These are phyloP conservation scores for Kuraishia molischiana DNA, from an alignment of 805 yeast species.

Conservation along the genomic window DNA sequence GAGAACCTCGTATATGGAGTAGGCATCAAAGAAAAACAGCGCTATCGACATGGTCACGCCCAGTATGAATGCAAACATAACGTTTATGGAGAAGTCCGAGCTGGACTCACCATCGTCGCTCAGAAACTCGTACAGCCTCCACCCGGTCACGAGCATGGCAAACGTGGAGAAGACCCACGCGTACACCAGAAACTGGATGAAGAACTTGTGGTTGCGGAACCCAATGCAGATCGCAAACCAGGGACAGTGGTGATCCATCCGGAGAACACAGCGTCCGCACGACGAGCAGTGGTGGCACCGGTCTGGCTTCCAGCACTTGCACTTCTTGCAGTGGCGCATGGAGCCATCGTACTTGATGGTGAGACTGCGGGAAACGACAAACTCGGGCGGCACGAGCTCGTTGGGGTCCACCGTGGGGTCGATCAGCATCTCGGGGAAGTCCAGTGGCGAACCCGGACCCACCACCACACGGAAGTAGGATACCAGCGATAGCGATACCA, in stretches of 20 bases:
- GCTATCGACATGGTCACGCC: conserved; percentile 46
- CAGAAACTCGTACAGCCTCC: conserved; percentile 40
- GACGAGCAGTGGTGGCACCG: conserved; percentile 48
- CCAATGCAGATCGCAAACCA: conserved; percentile 93
- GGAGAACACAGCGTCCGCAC: conserved; percentile 34
- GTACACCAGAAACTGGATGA: conserved; percentile 62
- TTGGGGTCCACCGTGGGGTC: neutral
- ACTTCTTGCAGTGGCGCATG: conserved; percentile 45
- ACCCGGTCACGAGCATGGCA: conserved; percentile 28
- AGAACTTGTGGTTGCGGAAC: conserved; percentile 66
- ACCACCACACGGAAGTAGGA: conserved; percentile 44
- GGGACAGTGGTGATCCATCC: conserved; percentile 65
- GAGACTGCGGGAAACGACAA: conserved; percentile 27
- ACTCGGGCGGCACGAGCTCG: conserved; percentile 29
- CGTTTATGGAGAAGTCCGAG: conserved; percentile 41
- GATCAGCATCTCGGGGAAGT: conserved; percentile 33
- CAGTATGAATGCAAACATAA: conserved; percentile 50
- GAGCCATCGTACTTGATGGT: conserved; percentile 50
- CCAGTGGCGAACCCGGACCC: conserved; percentile 63
- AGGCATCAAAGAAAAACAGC: conserved; percentile 43
- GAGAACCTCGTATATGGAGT: conserved; percentile 49
- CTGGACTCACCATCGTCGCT: conserved; percentile 25
- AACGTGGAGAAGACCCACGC: conserved; percentile 35
- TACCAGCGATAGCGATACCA: conserved; percentile 29
- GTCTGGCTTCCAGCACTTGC: conserved; percentile 52